Evolutionary conservation across 352 stramenopile genomes (phyloP).

Genomic region (Phytophthora fragariaefolia): DNA sequence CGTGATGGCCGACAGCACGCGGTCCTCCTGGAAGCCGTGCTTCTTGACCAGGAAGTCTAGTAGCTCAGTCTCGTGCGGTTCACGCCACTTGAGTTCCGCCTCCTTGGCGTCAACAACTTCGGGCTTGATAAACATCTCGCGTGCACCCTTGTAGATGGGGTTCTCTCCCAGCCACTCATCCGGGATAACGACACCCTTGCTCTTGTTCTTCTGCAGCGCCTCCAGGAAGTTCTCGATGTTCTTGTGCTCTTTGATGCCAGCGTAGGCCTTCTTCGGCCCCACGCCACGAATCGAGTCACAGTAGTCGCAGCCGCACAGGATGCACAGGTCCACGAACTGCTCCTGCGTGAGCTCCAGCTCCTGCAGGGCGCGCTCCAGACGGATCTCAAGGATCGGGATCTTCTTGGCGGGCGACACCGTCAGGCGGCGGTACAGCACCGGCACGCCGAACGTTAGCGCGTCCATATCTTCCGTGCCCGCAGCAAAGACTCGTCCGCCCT

Average conservation of each 20-base stretch:
- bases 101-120: slow-evolving; percentile 70
- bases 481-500: slow-evolving; percentile 94
- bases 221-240: slow-evolving; percentile 96
- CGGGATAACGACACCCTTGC: slow-evolving; percentile 83
- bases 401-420: slow-evolving; percentile 91
- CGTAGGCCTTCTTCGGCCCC: slow-evolving; percentile 97
- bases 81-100: slow-evolving; percentile 95
- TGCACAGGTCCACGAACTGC: slow-evolving; percentile 99
- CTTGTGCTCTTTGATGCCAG: slow-evolving; percentile 96
- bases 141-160: slow-evolving; percentile 93
- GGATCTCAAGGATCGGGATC: slow-evolving; percentile 92
- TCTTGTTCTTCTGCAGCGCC: slow-evolving; percentile 86
- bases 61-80: slow-evolving; percentile 91
- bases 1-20: slow-evolving; percentile 94
- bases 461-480: slow-evolving; percentile 99
- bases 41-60: slow-evolving; percentile 96
- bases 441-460: slow-evolving; percentile 97
- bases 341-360: slow-evolving; percentile 94
- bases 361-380: slow-evolving; percentile 91
- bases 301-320: slow-evolving; percentile 99
- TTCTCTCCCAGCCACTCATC: slow-evolving; percentile 88
- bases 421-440: slow-evolving; percentile 93
- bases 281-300: slow-evolving; percentile 97
- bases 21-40: slow-evolving; percentile 96
- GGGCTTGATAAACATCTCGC: slow-evolving; percentile 92